Evolutionary conservation across 2,329 filamentous ascomycete genomes (phyloP).

Genomic region (Metarhizium brunneum): DNA sequence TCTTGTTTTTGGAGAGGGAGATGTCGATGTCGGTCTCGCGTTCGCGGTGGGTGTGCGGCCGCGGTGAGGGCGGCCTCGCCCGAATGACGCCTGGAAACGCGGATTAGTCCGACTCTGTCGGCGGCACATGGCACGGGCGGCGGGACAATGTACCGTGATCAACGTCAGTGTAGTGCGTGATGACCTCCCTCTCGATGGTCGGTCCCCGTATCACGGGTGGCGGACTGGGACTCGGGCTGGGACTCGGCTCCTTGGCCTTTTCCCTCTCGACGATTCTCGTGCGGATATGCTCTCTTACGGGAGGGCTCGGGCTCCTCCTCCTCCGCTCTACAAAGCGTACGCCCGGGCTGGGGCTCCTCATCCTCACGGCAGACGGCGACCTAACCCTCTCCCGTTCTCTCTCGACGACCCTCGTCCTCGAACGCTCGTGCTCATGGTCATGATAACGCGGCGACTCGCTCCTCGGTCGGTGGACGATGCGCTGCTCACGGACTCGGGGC

Average conservation of each 20-base stretch:
- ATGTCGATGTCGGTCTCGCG: constrained; percentile 51
- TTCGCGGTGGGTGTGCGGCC: constrained; percentile 20
- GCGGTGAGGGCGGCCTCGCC: constrained; percentile 36
- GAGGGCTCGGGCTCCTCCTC: constrained; percentile 26
- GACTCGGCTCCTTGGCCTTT: constrained; percentile 28
- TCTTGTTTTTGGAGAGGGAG: constrained; percentile 41
- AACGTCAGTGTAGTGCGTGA: constrained; percentile 79
- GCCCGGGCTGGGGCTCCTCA: constrained; percentile 16
- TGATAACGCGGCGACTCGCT: constrained; percentile 30
- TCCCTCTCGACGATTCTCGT: constrained; percentile 41
- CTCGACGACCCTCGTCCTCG: constrained; percentile 28
- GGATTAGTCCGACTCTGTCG: too few species aligned
- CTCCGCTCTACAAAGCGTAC: constrained; percentile 29
- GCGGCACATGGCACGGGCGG: too few species aligned
- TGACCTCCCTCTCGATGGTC: constrained; percentile 78
- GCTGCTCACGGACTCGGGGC: constrained; percentile 31
- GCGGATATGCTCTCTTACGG: constrained; percentile 37
- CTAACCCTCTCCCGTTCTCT: constrained; percentile 29
- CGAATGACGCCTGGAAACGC: constrained; percentile 32
- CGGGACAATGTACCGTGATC: constrained; percentile 58
- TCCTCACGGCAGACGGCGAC: constrained; percentile 25
- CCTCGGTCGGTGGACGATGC: constrained; percentile 31
- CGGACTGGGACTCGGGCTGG: constrained; percentile 47
- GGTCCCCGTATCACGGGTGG: constrained; percentile 63
- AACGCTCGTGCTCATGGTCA: constrained; percentile 23